Conservation (phyloP, 2,329 filamentous ascomycete genomes). For the Fusarium palustre region DNA sequence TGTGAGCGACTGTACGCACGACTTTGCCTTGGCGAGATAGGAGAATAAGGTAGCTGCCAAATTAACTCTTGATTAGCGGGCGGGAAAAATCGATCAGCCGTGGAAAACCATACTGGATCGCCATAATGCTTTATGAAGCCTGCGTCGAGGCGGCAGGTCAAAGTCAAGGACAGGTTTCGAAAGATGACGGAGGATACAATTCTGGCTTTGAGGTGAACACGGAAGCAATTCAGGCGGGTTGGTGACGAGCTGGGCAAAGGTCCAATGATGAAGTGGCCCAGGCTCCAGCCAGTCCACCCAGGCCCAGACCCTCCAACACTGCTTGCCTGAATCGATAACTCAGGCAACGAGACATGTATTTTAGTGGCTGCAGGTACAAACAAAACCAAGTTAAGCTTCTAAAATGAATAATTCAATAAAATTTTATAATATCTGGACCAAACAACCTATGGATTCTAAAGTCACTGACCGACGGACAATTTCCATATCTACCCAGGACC, state of each 20-base stretch:
- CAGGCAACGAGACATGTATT: neutral
- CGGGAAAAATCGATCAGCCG: constrained; percentile 9
- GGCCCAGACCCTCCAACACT: constrained; percentile 1
- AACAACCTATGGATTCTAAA: neutral
- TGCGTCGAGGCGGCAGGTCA: constrained; percentile 39
- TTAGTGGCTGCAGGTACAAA: neutral
- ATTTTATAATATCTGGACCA: neutral
- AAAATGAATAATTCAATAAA: neutral
- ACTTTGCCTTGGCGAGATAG: constrained; percentile 99
- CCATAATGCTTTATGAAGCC: constrained; percentile 53
- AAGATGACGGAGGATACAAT: constrained; percentile 42
- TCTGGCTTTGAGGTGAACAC: constrained; percentile 45
- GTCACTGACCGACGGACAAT: neutral
- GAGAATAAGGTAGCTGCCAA: constrained; percentile 89
- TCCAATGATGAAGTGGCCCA: constrained; percentile 22
- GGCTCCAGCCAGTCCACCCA: constrained; percentile 30
- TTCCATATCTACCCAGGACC: neutral
- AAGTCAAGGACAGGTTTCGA: constrained; percentile 25
- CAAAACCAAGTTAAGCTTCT: neutral
- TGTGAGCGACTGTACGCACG: constrained; percentile 68
- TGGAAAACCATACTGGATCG: constrained; percentile 57
- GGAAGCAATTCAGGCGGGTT: constrained; percentile 47
- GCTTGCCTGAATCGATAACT: constrained; percentile 4
- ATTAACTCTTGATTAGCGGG: constrained; percentile 40
- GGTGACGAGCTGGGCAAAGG: constrained; percentile 44